Evolutionary conservation across 257 asterid species (phyloP).

Genomic region (Ballota nigra): DNA sequence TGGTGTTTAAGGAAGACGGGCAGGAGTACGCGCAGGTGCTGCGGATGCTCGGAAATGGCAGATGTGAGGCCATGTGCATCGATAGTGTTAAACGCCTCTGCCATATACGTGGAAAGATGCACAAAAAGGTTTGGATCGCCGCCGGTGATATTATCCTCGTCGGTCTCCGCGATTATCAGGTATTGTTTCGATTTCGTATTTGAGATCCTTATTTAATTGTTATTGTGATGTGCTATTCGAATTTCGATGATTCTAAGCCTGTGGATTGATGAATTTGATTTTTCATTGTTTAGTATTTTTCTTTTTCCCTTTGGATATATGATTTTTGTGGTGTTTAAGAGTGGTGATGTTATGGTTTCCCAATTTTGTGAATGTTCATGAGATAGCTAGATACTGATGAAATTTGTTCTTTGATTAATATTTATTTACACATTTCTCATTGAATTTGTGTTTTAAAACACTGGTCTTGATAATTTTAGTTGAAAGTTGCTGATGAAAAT

Average conservation of each 20-base stretch:
- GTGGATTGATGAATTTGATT: neutral
- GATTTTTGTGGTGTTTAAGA: neutral
- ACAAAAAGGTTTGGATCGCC: slow-evolving; percentile 95
- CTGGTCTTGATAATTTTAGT: neutral
- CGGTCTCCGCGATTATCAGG: slow-evolving; percentile 97
- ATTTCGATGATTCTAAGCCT: neutral
- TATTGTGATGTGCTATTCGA: neutral
- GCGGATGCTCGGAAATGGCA: slow-evolving; percentile 90
- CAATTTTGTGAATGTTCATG: neutral
- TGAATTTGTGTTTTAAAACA: neutral
- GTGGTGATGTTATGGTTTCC: neutral
- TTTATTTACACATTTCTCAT: neutral
- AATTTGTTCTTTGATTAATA: neutral
- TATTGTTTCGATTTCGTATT: neutral
- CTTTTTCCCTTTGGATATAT: neutral
- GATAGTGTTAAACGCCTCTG: slow-evolving; percentile 85
- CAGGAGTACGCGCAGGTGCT: slow-evolving; percentile 90
- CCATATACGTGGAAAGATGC: slow-evolving; percentile 95
- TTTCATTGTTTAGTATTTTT: neutral
- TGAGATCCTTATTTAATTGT: neutral
- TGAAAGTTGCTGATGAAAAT: neutral
- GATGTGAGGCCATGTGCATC: slow-evolving; percentile 85
- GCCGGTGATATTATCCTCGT: slow-evolving; percentile 91
- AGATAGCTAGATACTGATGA: neutral
- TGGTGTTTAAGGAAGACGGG: slow-evolving; percentile 88